These are phyloP conservation scores for Ustilago trichophora DNA, from an alignment of 1,284 basidiomycete genomes.

Conservation along the genomic window DNA sequence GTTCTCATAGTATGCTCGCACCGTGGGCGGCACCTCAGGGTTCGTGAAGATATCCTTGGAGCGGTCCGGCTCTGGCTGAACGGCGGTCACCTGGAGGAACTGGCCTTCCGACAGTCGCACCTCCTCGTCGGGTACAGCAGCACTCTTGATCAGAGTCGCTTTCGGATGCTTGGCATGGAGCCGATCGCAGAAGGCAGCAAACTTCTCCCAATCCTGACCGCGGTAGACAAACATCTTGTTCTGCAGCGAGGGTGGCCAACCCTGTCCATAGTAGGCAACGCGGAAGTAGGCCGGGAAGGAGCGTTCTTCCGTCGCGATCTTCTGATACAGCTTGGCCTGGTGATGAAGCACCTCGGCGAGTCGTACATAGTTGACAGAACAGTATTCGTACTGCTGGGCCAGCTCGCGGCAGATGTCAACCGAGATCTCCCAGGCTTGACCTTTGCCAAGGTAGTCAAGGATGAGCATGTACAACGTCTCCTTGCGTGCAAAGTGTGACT, in stretches of 20 bases:
- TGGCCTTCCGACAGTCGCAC: conserved; percentile 46
- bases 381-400: conserved; percentile 59
- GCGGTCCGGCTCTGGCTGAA: conserved; percentile 84
- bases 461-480: conserved; percentile 71
- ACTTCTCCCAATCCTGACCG: conserved; percentile 89
- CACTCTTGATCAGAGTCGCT: conserved; percentile 80
- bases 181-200: conserved; percentile 80
- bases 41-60: conserved; percentile 82
- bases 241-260: conserved; percentile 82
- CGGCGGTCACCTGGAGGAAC: conserved; percentile 78
- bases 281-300: conserved; percentile 76
- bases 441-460: conserved; percentile 73
- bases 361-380: conserved; percentile 70
- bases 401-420: conserved; percentile 88
- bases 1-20: conserved; percentile 87
- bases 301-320: conserved; percentile 56
- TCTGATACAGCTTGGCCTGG: conserved; percentile 60
- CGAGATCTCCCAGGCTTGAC: conserved; percentile 94
- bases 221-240: conserved; percentile 87
- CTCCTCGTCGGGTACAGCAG: conserved; percentile 77
- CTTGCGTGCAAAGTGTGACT: conserved; percentile 92
- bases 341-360: conserved; percentile 60
- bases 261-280: conserved; percentile 85
- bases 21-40: conserved; percentile 80
- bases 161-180: conserved; percentile 91